phyloP scores from a whole-genome alignment of 2,329 filamentous ascomycete species.

The Fusarium sp. region DNA sequence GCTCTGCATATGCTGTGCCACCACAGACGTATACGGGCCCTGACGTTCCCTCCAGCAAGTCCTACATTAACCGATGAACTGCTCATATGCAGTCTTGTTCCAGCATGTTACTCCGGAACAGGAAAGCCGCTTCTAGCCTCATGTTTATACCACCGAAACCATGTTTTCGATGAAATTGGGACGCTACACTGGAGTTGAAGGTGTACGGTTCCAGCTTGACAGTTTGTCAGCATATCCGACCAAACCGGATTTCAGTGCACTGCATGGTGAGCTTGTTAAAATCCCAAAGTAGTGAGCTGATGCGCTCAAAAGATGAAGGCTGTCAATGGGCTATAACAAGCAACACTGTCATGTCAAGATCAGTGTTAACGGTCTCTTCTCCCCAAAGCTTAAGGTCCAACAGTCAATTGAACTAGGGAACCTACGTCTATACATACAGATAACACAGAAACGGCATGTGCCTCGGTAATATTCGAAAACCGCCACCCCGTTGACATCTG shows the following conservation, averaged over 20 bases:
- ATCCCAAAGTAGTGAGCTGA: background rate
- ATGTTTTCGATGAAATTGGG: conserved; percentile 6
- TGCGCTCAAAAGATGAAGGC: conserved; percentile 8
- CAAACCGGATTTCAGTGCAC: background rate
- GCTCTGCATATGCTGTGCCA: conserved; percentile 39
- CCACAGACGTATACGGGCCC: conserved; percentile 5
- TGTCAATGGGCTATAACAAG: conserved; percentile 2
- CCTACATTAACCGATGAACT: conserved; percentile 3
- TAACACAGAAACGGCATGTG: background rate
- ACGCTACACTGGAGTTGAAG: conserved; percentile 1
- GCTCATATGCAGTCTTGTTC: conserved; percentile 11
- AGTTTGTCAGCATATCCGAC: conserved; percentile 2
- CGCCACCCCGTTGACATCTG: conserved; percentile 2
- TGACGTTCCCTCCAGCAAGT: conserved; percentile 1
- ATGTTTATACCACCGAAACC: conserved; percentile 17
- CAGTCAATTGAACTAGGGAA: background rate
- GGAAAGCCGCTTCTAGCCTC: conserved; percentile 19
- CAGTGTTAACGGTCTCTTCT: background rate
- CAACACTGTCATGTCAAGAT: background rate
- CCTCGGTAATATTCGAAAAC: background rate
- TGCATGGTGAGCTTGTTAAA: too few species aligned
- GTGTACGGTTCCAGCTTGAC: background rate
- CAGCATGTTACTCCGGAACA: conserved; percentile 7
- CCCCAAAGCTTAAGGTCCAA: background rate
- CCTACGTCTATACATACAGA: background rate